Evolutionary conservation across 257 asterid genomes (phyloP).

Genomic region (Paraleonurus japonicus): DNA sequence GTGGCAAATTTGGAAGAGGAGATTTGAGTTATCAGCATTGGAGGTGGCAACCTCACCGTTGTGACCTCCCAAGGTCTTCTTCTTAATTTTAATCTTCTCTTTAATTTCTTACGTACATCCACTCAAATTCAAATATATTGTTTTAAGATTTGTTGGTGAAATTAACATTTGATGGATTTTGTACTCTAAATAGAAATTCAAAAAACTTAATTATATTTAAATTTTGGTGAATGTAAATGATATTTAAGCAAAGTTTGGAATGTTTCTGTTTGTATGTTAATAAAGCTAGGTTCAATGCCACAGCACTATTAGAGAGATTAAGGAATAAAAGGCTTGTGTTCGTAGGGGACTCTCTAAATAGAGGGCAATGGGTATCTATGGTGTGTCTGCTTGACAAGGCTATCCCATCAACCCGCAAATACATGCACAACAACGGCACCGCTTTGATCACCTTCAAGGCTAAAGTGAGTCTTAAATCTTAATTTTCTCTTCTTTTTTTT

Average conservation of each 20-base stretch:
- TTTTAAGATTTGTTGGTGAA: no score
- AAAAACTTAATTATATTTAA: no score
- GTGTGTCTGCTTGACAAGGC: conserved; percentile 76
- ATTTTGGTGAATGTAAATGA: conserved; percentile 2
- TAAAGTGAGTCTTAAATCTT: no score
- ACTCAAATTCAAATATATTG: no score
- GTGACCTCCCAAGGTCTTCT: conserved; percentile 48
- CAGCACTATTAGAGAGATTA: conserved; percentile 62
- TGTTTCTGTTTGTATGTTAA: conserved; percentile 33
- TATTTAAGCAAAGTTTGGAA: conserved; percentile 36
- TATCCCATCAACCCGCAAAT: conserved; percentile 45
- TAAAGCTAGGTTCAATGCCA: conserved; percentile 75
- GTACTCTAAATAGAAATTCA: no score
- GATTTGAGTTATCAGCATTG: conserved; percentile 64
- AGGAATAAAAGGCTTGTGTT: conserved; percentile 79
- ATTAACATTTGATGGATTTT: no score
- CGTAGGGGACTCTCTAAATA: conserved; percentile 87
- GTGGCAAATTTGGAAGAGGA: conserved; percentile 70
- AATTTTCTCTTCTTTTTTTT: no score
- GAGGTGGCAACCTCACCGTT: conserved; percentile 89
- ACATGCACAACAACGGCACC: conserved; percentile 67
- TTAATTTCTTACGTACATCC: no score
- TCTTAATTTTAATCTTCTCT: not conserved
- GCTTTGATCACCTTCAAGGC: conserved; percentile 81
- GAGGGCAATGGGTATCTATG: conserved; percentile 95